Percentiles rank a stretch among this genome's conserved stretches.
Conservation (phyloP, 345 rosid species). For the Passiflora organensis region DNA sequence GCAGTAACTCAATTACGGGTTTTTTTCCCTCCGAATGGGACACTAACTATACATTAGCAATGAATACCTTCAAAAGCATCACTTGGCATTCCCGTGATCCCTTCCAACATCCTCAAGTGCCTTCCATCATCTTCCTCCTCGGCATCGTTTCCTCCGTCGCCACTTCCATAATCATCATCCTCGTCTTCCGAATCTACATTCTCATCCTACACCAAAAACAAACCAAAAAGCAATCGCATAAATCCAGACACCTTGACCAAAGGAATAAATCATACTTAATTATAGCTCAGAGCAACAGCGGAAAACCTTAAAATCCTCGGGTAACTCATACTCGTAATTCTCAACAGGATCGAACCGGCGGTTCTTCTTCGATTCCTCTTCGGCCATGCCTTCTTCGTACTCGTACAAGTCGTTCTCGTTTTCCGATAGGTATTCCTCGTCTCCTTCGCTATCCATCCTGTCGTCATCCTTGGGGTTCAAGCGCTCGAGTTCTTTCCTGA, state of each 20-base stretch:
- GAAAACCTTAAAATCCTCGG: constrained; percentile 59
- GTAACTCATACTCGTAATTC: constrained; percentile 65
- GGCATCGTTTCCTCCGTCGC: constrained; percentile 14
- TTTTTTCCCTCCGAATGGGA: not conserved
- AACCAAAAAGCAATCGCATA: not conserved
- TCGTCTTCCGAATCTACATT: constrained; percentile 26
- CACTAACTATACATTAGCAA: not conserved
- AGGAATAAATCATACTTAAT: not conserved
- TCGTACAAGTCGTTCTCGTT: constrained; percentile 59
- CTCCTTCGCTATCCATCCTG: constrained; percentile 12
- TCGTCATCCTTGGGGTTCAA: constrained; percentile 23
- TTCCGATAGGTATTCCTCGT: constrained; percentile 49
- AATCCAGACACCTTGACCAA: not conserved
- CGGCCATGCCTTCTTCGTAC: constrained; percentile 72
- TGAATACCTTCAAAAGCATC: constrained; percentile 67
- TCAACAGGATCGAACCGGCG: constrained; percentile 66
- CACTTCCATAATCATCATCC: constrained; percentile 13
- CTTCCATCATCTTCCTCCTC: constrained; percentile 44
- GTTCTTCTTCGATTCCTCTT: constrained; percentile 75
- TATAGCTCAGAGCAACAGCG: not conserved
- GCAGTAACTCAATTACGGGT: not conserved
- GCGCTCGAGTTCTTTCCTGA: constrained; percentile 51
- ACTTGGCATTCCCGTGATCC: constrained; percentile 74
- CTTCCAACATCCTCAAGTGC: constrained; percentile 74
- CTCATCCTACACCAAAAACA: constrained; percentile 54